Evolutionary conservation across 2,329 filamentous ascomycete species (phyloP), one percentile per base, ranked within the genome.

Genomic region (Xylaria sp.): DNA sequence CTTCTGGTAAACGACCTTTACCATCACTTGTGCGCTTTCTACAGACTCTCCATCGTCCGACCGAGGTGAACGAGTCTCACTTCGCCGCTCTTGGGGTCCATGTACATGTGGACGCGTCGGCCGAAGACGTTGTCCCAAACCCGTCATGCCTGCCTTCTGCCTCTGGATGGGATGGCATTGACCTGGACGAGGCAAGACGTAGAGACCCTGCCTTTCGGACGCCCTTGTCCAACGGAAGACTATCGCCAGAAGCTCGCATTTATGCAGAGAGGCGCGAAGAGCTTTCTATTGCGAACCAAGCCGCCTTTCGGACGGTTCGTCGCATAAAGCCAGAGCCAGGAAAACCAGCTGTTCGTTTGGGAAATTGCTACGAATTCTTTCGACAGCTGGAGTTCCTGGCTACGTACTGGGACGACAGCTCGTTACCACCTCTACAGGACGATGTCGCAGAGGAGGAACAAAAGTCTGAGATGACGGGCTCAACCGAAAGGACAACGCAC

Each of bases 321-420:
- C 84, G 88, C 50, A 79, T 89, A n/a, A 81, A 83, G 5, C 79
- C 85, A 0, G 82, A 83, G 38, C 83, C 82, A 45, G 88, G 87
- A 45, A 83, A 84, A 72, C 78, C 82, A 51, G 80, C 84, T 39
- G 82, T 84, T 33, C 84, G 87, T 6, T 77, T 90, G 7, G 88
- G 88, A 15, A 89, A 89, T 70, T 84, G 86, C 5, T 90, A 89
- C 71, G 88, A 90, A 76, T 90, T 90, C 77, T 90, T 86, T 78
- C 86, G 86, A 59, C 86, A 87, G 71, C 80, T 90, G 22, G 88
- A 90, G 72, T 75, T 82, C 29, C 83, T 89, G 73, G 85, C 87
- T 1, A 73, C 80, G 0, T 90, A 83, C 72, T 90, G 88, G 88
- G 86, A 89, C 36, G 88, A 90, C 72, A 86, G 87, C 0, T 87